These are phyloP conservation scores for Insectozyma bohioensis DNA, from an alignment of 1,139 yeast genomes.

Conservation along the genomic window DNA sequence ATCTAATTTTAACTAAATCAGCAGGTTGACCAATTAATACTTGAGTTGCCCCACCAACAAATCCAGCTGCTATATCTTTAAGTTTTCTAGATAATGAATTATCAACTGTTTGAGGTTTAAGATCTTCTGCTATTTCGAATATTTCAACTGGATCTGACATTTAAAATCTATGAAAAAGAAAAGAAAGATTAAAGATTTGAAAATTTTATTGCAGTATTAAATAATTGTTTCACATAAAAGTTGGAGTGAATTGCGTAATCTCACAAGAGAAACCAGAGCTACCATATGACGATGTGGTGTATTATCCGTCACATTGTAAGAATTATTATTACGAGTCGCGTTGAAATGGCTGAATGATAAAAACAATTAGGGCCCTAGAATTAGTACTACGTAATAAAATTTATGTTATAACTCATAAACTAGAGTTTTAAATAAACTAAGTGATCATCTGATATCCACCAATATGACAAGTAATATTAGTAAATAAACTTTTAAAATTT, in stretches of 20 bases:
- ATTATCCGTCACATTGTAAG: too few species aligned
- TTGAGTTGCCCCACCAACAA: slow-evolving; percentile 61
- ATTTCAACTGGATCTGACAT: slow-evolving; percentile 11
- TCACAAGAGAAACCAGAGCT: neutral
- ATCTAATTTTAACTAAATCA: slow-evolving; percentile 64
- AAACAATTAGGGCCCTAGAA: too few species aligned
- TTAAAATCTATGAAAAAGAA: neutral
- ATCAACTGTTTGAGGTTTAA: slow-evolving; percentile 32
- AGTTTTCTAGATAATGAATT: slow-evolving; percentile 53
- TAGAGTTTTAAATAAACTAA: too few species aligned
- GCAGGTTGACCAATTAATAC: slow-evolving; percentile 77
- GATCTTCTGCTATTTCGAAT: slow-evolving; percentile 3
- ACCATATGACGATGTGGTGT: slow-evolving; percentile 2
- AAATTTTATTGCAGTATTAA: neutral
- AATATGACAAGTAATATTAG: too few species aligned
- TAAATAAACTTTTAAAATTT: too few species aligned
- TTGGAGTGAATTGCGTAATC: slow-evolving; percentile 5
- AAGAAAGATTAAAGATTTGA: neutral
- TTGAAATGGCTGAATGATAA: too few species aligned
- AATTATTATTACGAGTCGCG: too few species aligned
- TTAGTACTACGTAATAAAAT: too few species aligned
- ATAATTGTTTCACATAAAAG: too few species aligned
- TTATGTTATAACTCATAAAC: too few species aligned
- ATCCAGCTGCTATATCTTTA: slow-evolving; percentile 59
- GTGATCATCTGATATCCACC: too few species aligned